Base-by-base conservation (phyloP, 2,329 filamentous ascomycete species). In the Fusarium sp. region DNA sequence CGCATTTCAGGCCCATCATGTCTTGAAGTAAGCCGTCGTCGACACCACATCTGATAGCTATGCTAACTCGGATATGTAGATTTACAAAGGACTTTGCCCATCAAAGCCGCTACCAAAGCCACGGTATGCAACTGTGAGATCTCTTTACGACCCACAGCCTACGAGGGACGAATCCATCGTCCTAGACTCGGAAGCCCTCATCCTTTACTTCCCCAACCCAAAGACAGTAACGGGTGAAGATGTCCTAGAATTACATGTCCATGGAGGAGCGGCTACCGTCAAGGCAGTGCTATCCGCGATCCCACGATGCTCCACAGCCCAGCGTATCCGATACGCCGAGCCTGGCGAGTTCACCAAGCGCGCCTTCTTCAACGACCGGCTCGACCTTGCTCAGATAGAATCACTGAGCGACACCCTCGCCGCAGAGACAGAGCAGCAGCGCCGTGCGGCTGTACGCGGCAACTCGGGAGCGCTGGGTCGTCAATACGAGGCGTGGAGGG, bases 291-390 rank as follows among this genome's bases (percentile, higher is more conserved):
- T 99, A 3, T 85, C 89, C 27, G 95, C 95, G 6, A 94, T 99
- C 66, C 88, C 93, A 0, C 83, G 84, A 50, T 91, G 88, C 75
- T 76, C 63, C 22, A 60, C 77, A 14, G 14, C 48, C 13, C 70
- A 70, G 24, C 79, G 77, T 14, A 91, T 98, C 67, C 94, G 95
- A 33, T 97, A 97, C 80, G 97, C 97, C 4, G 96, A 98, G 80
- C 93, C 97, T 0, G 97, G 97, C 65, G 97, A 99, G 81, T 99
- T 99, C 82, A 99, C 97, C 5, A 92, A 92, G 71, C 92, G 97
- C 41, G 95, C 97, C 6, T 99, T 99, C 79, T 88, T 95, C 80
- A 97, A 98, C 81, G 88, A 92, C 77, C 91, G 95, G 2, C 88
- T 99, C 6, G 94, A 97, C 78, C 88, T 99, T 2, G 94, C 95